Percentiles rank a stretch among this genome's conserved stretches.
Conservation (phyloP, 2,329 filamentous ascomycete species). For the Chrysoporthe deuterocubensis region DNA sequence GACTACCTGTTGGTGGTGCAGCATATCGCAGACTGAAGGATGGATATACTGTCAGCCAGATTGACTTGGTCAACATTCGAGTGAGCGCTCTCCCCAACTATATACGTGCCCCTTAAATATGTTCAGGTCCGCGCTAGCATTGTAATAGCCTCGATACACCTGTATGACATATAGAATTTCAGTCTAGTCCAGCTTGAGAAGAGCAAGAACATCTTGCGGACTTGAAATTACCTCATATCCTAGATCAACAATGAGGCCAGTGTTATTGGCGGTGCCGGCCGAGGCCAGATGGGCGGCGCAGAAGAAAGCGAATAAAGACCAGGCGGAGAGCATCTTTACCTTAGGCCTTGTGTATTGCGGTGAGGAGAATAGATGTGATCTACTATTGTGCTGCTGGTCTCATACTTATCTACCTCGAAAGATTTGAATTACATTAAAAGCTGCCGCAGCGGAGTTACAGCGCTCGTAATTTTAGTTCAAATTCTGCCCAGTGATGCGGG, state of each 20-base stretch:
- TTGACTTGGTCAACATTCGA: neutral
- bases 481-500: neutral
- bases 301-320: neutral
- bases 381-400: neutral
- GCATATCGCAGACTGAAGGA: slow-evolving; percentile 15
- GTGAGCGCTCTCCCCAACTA: neutral
- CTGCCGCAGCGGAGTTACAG: neutral
- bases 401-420: neutral
- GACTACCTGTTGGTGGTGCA: slow-evolving; percentile 8
- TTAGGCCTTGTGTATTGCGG: neutral
- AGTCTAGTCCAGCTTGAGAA: neutral
- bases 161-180: neutral
- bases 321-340: neutral
- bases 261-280: neutral
- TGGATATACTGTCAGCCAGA: no score
- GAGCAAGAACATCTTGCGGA: neutral
- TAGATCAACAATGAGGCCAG: slow-evolving; percentile 6
- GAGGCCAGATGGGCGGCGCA: neutral
- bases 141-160: slow-evolving; percentile 18
- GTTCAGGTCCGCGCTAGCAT: slow-evolving; percentile 7
- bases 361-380: neutral
- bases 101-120: slow-evolving; percentile 15
- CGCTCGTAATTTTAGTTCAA: neutral
- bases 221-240: slow-evolving; percentile 12
- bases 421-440: neutral